Conservation (phyloP, 768 basidiomycete genomes). For the Galerina marginata region DNA sequence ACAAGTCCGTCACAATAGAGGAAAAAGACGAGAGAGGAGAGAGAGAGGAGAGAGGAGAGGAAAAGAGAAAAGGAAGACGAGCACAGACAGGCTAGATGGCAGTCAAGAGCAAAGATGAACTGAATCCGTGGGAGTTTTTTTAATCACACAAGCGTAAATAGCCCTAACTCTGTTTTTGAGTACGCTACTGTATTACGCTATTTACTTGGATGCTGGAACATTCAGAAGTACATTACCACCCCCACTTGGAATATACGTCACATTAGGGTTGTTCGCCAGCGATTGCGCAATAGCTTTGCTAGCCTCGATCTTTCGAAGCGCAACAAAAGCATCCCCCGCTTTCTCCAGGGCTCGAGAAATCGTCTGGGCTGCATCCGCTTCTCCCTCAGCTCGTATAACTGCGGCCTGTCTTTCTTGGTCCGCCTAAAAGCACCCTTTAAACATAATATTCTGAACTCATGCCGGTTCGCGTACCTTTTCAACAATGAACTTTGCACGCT, state of each 20-base stretch:
- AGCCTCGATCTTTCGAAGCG: conserved; percentile 95
- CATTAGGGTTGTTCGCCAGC: conserved; percentile 77
- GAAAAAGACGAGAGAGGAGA: conserved; percentile 51
- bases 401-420: conserved; percentile 99
- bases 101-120: conserved; percentile 49
- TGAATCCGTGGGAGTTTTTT: conserved; percentile 46
- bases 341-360: conserved; percentile 90
- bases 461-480: conserved; percentile 72
- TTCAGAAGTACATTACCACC: conserved; percentile 83
- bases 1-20: conserved; percentile 64
- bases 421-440: conserved; percentile 57
- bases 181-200: conserved; percentile 13
- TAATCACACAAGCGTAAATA: conserved; percentile 33
- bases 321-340: conserved; percentile 95
- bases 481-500: conserved; percentile 98
- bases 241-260: conserved; percentile 87
- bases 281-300: conserved; percentile 96
- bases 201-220: conserved; percentile 65
- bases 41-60: conserved; percentile 50
- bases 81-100: conserved; percentile 52
- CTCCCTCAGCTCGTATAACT: conserved; percentile 97
- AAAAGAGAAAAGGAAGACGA: conserved; percentile 50
- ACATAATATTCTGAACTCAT: background rate
- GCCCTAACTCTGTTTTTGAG: conserved; percentile 17
- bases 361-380: conserved; percentile 95